Percentiles rank a stretch among this genome's conserved stretches.
Evolutionary conservation across 257 asterid species (phyloP).

Genomic region (Gentiana dahurica): DNA sequence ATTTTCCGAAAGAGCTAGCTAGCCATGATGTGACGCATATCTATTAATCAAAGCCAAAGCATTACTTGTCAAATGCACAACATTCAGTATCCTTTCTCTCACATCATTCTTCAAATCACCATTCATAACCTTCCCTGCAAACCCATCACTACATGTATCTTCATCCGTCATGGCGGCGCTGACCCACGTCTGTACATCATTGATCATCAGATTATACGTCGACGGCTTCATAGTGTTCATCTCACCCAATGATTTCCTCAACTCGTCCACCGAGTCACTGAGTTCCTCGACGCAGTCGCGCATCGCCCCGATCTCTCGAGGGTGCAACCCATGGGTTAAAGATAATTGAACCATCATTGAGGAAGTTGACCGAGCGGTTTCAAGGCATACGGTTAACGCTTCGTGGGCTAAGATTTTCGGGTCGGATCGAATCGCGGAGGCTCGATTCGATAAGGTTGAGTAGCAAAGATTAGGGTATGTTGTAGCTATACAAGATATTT

Average conservation of each 20-base stretch:
- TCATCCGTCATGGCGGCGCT: too few species aligned
- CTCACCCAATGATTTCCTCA: conserved; percentile 35
- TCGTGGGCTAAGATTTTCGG: conserved; percentile 42
- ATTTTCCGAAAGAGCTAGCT: neutral
- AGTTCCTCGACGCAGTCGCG: conserved; percentile 61
- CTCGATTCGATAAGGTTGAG: conserved; percentile 44
- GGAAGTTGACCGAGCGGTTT: conserved; percentile 35
- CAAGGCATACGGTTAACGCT: conserved; percentile 44
- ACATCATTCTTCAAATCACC: conserved; percentile 35
- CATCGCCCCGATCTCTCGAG: conserved; percentile 53
- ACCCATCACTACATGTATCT: too few species aligned
- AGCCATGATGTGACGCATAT: conserved; percentile 31
- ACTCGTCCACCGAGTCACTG: conserved; percentile 35
- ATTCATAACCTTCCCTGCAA: conserved; percentile 26
- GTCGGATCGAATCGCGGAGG: conserved; percentile 32
- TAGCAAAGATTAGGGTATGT: conserved; percentile 60
- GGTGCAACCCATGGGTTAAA: conserved; percentile 25
- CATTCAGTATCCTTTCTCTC: conserved; percentile 26
- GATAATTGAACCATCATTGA: conserved; percentile 30
- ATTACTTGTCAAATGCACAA: conserved; percentile 65
- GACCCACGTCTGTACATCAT: neutral
- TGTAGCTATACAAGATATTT: conserved; percentile 51
- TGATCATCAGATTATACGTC: conserved; percentile 27
- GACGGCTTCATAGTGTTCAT: conserved; percentile 29
- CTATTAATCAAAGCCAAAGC: conserved; percentile 55